Base-by-base conservation (phyloP, 805 yeast genomes). In the Kluyveromyces nonfermentans region DNA sequence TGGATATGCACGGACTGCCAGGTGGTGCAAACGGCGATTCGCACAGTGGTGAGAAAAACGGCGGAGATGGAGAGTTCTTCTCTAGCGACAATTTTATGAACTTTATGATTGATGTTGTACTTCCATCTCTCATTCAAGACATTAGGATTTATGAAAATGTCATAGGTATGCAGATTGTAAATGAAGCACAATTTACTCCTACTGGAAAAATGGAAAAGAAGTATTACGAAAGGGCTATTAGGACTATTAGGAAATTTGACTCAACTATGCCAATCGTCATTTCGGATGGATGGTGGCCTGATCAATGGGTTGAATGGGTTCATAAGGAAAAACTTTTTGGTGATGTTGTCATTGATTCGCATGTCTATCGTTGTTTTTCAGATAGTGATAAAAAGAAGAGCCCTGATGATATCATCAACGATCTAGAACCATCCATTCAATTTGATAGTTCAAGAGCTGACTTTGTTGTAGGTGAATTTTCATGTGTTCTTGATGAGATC, bases 271-370 rank as follows among this genome's bases (percentile, higher is more conserved):
- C 96, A 0, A 69, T 90, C 5, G 67, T 84, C 15, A 83, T 90
- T 31, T 85, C 96, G 1, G 97, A 90, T 59, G 95, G 95, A 3
- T 93, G 97, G 97, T 82, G 87, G 80, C 75, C 93, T 5, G 74
- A 75, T 50, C 85, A 77, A 57, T 85, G 88, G 85, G 80, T 73
- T 19, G 68, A 78, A 47, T 85, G 83, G 80, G 61, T 86, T 7
- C 48, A 57, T 14, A 55, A 62, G 2, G 62, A 63, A 4, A 62
- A 61, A 3, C 57, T 64, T 10, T 55, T 65, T 14, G 50, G 77
- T 5, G 90, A 89, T 2, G 73, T 87, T 7, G 76, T 89, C 0
- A 70, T 90, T 34, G 98, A 93, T 63, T 70, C 82, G 12, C 98
- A 93, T 57, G 74, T 84, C 14, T 90, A 90, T 65, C 73, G 96